phyloP scores from a whole-genome alignment of 345 rosid species.

The Pistacia vera region DNA sequence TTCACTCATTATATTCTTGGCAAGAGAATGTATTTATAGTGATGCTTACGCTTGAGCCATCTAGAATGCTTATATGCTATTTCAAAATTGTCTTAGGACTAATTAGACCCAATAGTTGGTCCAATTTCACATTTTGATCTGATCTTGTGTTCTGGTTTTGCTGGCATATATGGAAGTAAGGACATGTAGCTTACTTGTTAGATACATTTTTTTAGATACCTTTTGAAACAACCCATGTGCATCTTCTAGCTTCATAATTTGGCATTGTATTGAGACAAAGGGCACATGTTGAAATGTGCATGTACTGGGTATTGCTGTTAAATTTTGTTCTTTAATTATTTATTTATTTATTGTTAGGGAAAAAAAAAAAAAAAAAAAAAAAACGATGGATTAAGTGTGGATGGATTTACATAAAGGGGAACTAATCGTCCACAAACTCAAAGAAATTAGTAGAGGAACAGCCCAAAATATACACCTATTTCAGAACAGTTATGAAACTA shows the following conservation, averaged over 20 bases:
- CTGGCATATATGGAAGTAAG: neutral
- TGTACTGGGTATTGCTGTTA: neutral
- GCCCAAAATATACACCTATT: neutral
- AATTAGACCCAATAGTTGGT: neutral
- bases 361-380: no score
- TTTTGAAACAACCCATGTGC: neutral
- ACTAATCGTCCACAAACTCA: neutral
- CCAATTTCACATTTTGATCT: neutral
- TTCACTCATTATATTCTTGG: neutral
- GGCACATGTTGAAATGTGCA: neutral
- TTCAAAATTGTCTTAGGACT: neutral
- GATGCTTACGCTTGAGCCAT: neutral
- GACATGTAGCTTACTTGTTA: neutral
- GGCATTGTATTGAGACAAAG: neutral
- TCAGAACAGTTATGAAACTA: neutral
- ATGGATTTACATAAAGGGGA: neutral
- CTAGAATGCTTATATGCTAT: neutral
- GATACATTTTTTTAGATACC: neutral
- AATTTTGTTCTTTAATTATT: no score
- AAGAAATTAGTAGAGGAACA: neutral
- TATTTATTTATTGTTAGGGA: neutral
- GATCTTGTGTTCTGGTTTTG: neutral
- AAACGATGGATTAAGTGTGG: neutral
- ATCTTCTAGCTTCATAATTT: neutral
- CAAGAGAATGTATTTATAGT: neutral